phyloP scores from a whole-genome alignment of 176 grass and related monocot genomes.

The Oryza glumipatula region DNA sequence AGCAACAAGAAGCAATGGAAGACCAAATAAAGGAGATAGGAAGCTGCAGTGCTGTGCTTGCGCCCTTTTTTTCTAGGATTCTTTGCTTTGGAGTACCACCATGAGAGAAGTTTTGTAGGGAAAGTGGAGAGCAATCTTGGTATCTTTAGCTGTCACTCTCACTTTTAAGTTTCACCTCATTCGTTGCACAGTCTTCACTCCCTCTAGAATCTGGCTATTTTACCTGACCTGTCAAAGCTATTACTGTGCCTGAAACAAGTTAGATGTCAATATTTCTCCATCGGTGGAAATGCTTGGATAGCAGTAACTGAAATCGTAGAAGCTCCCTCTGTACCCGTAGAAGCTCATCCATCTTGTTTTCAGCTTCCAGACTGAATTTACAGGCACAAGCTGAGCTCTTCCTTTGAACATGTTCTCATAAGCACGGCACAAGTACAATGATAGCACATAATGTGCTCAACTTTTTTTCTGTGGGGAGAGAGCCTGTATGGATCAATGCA shows the following conservation, averaged over 20 bases:
- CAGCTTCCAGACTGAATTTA: background rate
- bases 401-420: background rate
- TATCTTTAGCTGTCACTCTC: constrained; percentile 19
- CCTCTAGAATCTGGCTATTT: background rate
- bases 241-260: background rate
- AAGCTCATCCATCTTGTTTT: background rate
- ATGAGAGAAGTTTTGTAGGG: background rate
- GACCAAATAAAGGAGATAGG: constrained; percentile 5
- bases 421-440: background rate
- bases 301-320: background rate
- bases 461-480: background rate
- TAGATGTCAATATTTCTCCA: background rate
- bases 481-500: background rate
- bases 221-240: background rate
- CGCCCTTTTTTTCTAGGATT: constrained; percentile 36
- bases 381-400: background rate
- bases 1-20: background rate
- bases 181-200: background rate
- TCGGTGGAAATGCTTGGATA: background rate
- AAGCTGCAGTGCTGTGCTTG: background rate
- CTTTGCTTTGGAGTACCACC: constrained; percentile 24
- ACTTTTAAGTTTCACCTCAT: background rate
- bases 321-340: background rate
- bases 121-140: background rate
- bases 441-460: constrained; percentile 33